Evolutionary conservation across 768 basidiomycete genomes (phyloP), one percentile per base, ranked within the genome.

Genomic region (Suillus hirtellus): DNA sequence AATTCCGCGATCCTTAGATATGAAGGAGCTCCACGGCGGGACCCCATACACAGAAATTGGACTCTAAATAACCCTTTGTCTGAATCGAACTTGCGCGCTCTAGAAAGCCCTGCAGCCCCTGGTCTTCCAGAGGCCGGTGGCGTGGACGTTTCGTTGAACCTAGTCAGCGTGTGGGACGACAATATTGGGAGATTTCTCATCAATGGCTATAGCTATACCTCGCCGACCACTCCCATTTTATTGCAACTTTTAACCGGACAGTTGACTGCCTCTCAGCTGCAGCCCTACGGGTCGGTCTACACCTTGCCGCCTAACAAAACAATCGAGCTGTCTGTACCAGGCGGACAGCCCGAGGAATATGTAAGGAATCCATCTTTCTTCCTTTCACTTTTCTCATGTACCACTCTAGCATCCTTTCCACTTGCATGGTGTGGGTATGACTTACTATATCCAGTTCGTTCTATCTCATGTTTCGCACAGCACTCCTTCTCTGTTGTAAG

Each of bases 401-500:
- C 24, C 11, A 24, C 31, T n/a, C 44, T 58, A 67, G 64, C 68
- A 71, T 47, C 70, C 65, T 31, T 71, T 70, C 54, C 69, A 70
- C 50, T 54, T 66, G 4, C 69, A 68, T 19, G 67, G 61, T 17
- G 65, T 69, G 43, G 6, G 67, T 60, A 43, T 46, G 6, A 21
- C 31, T 53, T 61, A 21, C 59, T 12, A 5, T 27, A 37, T 59
- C 19, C 49, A n/a, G 11, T 8, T 31, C 47, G 14, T 47, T 19
- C 46, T 40, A n/a, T 31, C n/a, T 24, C 8, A 55, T 3, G 12
- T 12, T 14, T 24, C 24, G 44, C 35, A 61, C 44, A 81, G 78
- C 80, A 82, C 62, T 64, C 71, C 1, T 82, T 82, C 60, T 69
- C 67, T 17, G 80, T 82, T 50, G 69, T 83, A 50, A 71, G 77